Base-by-base conservation (phyloP, 345 rosid genomes). In the Bruguiera sexangula region DNA sequence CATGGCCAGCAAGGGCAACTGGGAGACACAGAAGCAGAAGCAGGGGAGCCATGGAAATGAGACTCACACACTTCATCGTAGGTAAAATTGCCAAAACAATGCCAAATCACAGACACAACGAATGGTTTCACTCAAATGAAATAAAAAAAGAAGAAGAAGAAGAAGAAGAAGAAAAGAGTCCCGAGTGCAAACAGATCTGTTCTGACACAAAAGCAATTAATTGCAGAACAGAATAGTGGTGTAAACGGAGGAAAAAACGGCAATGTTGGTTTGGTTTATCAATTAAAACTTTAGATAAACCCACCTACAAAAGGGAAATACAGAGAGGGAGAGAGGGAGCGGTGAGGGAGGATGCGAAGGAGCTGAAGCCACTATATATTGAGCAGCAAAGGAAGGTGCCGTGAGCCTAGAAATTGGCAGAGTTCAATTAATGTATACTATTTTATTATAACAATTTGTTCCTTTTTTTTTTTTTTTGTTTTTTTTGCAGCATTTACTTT, bases 1-100 rank as follows among this genome's bases (percentile, higher is more conserved):
- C 97, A 80, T 96, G 99, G 9, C 91, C 96, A 43, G 92, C 89
- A 4, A 79, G 71, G 63, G 85, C 92, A 37, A 76, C 73, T 1
- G 95, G 94, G 46, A 89, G 69, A 71, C 81, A 85, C 32, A 90
- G 78, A 16, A 90, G 76, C 61, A 89, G 78, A 63, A 90, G 60
- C 72, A 89, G 70, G 76, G 84, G 70, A 73, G 80, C 74, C 75
- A 83, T 66, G 27, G 86, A 73, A 50, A 74, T 60, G 68, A 65
- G 68, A 46, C 71, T 72, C 70, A n/a, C 24, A 69, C 61, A 22
- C 78, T 65, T 80, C 80, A 65, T 85, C 87, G 79, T 81, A 9
- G 31, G 8, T 8, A 1, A 7, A 26, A 11, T 8, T 22, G 3
- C 0, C 59, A 10, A 26, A 55, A 3, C 16, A 11, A 5, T 22